Base-by-base conservation (phyloP, 1,284 basidiomycete genomes). In the Veloporphyrellus conicus region DNA sequence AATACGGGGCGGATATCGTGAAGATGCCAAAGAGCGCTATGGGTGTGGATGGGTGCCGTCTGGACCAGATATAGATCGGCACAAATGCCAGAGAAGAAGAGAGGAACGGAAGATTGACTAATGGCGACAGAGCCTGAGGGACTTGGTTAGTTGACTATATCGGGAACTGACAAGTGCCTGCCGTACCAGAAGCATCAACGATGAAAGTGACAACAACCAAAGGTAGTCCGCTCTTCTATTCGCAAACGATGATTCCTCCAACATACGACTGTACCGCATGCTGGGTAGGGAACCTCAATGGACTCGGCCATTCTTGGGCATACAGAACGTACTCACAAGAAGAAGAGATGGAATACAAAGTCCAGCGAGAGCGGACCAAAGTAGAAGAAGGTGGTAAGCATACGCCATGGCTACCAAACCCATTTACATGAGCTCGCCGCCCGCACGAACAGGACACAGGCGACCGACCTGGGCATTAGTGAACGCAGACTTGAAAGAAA, bases 311-410 rank as follows among this genome's bases (percentile, higher is more conserved):
- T 4, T 11, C 32, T n/a, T n/a, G 12, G 23, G 10, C 11, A 14
- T 6, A 11, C 6, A 31, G 34, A 35, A 23, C 25, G 19, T 2
- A 73, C 91, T 66, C 60, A 94, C 92, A 97, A 94, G 77, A 98
- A 98, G 77, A 97, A 96, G 48, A 99, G 76, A 66, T 98, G 94
- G 70, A 99, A 96, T 48, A 95, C 77, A 54, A 97, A 92, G 65
- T 98, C 94, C n/a, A 98, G 71, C 2, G 87, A 90, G 56, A 98
- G 79, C 0, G 86, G 80, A 10, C 95, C 95, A 69, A 98, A 99
- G 71, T 95, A 99, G 61, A 95, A 84, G 75, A 98, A 98, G 8
- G 88, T 93, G 22, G 93, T 96, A 44, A 89, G 68, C 36, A 85
- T 77, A 25, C 95, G 79, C 93, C 93, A 98, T 54, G 85, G 74